Evolutionary conservation across 345 rosid genomes (phyloP), one percentile per base, ranked within the genome.

Genomic region (Salix brachista): DNA sequence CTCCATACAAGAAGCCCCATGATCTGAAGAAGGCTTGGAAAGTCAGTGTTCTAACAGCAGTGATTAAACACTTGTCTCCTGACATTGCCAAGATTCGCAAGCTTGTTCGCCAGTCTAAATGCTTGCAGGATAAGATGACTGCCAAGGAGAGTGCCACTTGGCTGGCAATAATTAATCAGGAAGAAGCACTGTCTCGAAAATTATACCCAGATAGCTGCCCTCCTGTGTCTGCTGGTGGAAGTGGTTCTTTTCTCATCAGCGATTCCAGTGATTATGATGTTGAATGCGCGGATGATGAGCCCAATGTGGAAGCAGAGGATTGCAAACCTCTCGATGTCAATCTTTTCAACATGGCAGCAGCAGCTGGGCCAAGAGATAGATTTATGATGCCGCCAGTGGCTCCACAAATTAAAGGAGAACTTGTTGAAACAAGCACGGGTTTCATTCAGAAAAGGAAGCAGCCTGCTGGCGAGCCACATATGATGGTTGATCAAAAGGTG

Each of bases 91-190:
- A 88, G 81, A 89, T 92, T 30, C 85, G 90, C 78, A 90, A 87
- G 87, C 97, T 92, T 79, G 97, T 92, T 34, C 88, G 93, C 41
- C 97, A 92, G 69, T 90, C 95, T 3, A 92, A 92, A 58, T 92
- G 97, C 80, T 83, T 92, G 80, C 95, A 92, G 86, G 97, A 92
- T 75, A 92, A 92, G 81, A 92, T 92, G 97, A 92, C 97, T 1
- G 97, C 95, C 39, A 92, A 92, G 83, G 97, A 92, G 84, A 90
- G 92, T 19, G 93, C 93, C 28, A 92, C 92, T 48, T 92, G 97
- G 97, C 82, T 89, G 68, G 90, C 91, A 0, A 84, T 92, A 69
- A 83, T 92, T 37, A 87, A 87, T 70, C 93, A 90, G 84, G 97
- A 92, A 77, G 97, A 90, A 82, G 84, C 85, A 7, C 37, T 90